phyloP scores from a whole-genome alignment of 768 basidiomycete species.

The Exidia glandulosa region DNA sequence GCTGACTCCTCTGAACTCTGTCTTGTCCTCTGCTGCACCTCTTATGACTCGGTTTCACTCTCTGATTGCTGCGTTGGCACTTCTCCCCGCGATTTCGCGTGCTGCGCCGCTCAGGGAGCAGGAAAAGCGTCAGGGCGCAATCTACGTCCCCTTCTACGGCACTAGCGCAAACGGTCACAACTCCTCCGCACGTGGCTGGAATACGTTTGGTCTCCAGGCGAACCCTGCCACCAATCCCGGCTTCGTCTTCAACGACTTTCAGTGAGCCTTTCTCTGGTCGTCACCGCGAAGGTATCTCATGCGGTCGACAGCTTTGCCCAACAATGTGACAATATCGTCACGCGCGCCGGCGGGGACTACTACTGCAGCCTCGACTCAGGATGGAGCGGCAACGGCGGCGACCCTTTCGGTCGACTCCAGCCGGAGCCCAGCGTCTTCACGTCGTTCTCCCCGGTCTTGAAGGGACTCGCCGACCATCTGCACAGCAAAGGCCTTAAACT shows the following conservation, averaged over 20 bases:
- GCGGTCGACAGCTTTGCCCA: neutral
- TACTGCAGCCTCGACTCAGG: constrained; percentile 3
- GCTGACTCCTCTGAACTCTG: too few relatives aligned
- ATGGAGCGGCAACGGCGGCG: constrained; percentile 1
- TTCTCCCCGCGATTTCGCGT: too few relatives aligned
- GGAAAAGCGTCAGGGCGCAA: too few relatives aligned
- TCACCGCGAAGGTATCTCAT: neutral
- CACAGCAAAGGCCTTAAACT: constrained; percentile 1
- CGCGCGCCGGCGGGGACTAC: neutral
- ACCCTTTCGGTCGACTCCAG: neutral
- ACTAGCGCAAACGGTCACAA: neutral
- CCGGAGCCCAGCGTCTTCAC: neutral
- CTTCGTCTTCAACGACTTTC: neutral
- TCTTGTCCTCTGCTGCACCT: too few relatives aligned
- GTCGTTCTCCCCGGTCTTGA: neutral
- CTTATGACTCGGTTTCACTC: too few relatives aligned
- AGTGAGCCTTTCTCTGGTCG: neutral
- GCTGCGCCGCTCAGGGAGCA: too few relatives aligned
- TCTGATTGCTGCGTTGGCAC: too few relatives aligned
- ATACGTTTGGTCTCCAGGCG: constrained; percentile 2
- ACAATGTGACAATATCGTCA: neutral
- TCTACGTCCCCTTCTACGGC: neutral
- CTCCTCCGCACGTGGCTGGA: neutral
- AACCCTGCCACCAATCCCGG: neutral
- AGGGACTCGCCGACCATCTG: constrained; percentile 1